These are phyloP conservation scores for Kodamaea derodonti DNA, from an alignment of 1,139 yeast genomes.

Conservation along the genomic window DNA sequence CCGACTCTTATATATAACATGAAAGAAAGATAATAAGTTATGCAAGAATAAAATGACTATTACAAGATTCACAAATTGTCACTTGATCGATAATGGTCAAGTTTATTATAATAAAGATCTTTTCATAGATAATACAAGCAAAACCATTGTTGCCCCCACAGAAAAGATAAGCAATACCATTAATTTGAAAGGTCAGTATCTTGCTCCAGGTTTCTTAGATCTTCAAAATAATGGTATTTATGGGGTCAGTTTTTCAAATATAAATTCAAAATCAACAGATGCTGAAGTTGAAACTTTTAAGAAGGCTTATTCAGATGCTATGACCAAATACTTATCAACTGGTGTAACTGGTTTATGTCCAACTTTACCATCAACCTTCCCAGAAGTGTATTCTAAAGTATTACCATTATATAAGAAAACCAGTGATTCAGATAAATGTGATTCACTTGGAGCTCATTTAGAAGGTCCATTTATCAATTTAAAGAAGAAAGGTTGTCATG, in stretches of 20 bases:
- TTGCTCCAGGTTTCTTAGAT: constrained; percentile 61
- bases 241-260: constrained; percentile 53
- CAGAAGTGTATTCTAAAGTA: constrained; percentile 49
- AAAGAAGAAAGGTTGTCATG: constrained; percentile 61
- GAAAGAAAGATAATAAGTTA: not conserved
- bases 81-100: constrained; percentile 49
- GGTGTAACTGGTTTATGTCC: constrained; percentile 64
- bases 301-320: constrained; percentile 38
- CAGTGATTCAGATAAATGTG: constrained; percentile 37
- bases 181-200: constrained; percentile 45
- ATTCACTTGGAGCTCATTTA: constrained; percentile 59
- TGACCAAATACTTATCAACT: constrained; percentile 47
- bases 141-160: constrained; percentile 36
- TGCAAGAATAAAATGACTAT: not conserved
- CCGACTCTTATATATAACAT: not conserved
- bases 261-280: constrained; percentile 31
- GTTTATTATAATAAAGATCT: constrained; percentile 38
- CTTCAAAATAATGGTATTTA: constrained; percentile 61
- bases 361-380: constrained; percentile 54
- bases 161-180: constrained; percentile 20
- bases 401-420: constrained; percentile 43
- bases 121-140: constrained; percentile 42
- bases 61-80: constrained; percentile 45
- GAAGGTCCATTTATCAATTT: constrained; percentile 62
- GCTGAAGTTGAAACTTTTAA: constrained; percentile 31